Conservation (phyloP, 2,329 filamentous ascomycete genomes). For the Chrysosporium queenslandicum region DNA sequence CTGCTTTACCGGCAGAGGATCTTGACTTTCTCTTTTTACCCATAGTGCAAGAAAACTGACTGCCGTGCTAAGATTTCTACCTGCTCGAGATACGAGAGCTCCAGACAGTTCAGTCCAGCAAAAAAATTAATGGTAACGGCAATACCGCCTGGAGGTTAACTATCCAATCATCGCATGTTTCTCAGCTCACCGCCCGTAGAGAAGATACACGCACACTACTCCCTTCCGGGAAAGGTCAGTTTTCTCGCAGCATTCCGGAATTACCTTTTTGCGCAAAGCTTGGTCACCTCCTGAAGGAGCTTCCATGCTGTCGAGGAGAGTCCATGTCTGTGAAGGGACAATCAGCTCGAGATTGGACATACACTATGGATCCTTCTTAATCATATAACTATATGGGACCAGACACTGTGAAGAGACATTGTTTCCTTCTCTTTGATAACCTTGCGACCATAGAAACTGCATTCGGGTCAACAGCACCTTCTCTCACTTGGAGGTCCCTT, state of each 20-base stretch:
- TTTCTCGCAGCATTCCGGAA: not conserved
- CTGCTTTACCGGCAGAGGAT: conserved; percentile 41
- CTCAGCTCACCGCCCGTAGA: not conserved
- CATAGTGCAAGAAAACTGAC: conserved; percentile 29
- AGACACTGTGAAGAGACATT: too few species aligned
- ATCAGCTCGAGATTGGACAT: too few species aligned
- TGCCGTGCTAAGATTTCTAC: not conserved
- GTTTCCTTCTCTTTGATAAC: not conserved
- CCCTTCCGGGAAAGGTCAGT: not conserved
- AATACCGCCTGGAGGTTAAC: not conserved
- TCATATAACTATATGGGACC: too few species aligned
- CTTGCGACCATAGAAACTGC: not conserved
- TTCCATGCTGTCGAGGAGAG: not conserved
- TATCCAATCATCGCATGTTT: not conserved
- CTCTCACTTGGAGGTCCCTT: too few species aligned
- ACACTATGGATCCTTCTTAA: too few species aligned
- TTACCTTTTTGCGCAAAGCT: too few species aligned
- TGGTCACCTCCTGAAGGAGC: not conserved
- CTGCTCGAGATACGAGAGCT: not conserved
- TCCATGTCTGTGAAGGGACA: too few species aligned
- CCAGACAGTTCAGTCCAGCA: not conserved
- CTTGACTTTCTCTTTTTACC: conserved; percentile 59
- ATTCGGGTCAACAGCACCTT: not conserved
- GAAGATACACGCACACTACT: too few species aligned
- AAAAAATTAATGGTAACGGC: not conserved